Evolutionary conservation across 1,284 basidiomycete genomes (phyloP).

Genomic region (Lentinula novae-zelandiae): DNA sequence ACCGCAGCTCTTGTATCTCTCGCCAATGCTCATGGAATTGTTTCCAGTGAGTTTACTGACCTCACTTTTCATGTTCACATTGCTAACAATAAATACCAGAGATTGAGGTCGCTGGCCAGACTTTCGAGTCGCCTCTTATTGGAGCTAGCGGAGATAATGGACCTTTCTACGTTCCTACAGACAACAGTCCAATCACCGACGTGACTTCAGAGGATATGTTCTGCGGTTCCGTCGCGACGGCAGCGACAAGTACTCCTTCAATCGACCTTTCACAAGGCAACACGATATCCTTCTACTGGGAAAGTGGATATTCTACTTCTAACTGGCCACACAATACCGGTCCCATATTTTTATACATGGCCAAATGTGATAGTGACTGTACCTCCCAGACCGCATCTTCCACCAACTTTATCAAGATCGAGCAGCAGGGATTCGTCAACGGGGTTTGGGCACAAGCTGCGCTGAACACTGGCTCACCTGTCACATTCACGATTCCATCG

Average conservation of each 20-base stretch:
- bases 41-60: background rate
- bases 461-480: background rate
- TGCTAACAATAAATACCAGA: background rate
- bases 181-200: constrained; percentile 7
- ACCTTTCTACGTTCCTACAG: background rate
- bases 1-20: background rate
- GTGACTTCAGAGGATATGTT: constrained; percentile 1
- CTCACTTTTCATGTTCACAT: background rate
- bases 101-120: constrained; percentile 7
- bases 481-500: constrained; percentile 8
- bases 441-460: constrained; percentile 2
- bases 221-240: background rate
- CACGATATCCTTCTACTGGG: constrained; percentile 8
- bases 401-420: constrained; percentile 5
- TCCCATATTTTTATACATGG: constrained; percentile 8
- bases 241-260: background rate
- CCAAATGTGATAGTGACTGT: constrained; percentile 1
- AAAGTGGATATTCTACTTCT: background rate
- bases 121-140: constrained; percentile 5
- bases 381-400: background rate
- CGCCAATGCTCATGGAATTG: constrained; percentile 1
- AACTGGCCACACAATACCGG: constrained; percentile 7
- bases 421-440: constrained; percentile 2
- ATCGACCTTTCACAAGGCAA: constrained; percentile 5
- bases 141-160: background rate